Conservation (phyloP, 345 rosid genomes). For the Psidium friedrichsthalianum region DNA sequence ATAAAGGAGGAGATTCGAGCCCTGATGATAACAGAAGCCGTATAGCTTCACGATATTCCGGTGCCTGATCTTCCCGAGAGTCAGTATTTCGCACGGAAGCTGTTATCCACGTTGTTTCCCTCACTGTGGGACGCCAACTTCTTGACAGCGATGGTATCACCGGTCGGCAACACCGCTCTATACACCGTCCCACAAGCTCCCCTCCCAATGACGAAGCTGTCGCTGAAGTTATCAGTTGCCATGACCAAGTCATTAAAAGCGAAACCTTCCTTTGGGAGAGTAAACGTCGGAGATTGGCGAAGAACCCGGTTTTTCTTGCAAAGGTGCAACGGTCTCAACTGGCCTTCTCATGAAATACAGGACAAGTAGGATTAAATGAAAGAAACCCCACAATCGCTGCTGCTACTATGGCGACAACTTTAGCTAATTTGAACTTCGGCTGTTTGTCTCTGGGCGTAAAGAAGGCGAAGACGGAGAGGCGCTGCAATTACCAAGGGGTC, state of each 20-base stretch:
- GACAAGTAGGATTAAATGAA: slow-evolving; percentile 48
- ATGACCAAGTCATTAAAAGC: slow-evolving; percentile 63
- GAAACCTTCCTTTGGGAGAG: slow-evolving; percentile 72
- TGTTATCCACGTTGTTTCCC: slow-evolving; percentile 55
- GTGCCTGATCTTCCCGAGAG: slow-evolving; percentile 76
- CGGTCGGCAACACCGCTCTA: slow-evolving; percentile 54
- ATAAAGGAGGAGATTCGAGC: slow-evolving; percentile 75
- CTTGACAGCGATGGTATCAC: slow-evolving; percentile 67
- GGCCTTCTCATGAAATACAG: slow-evolving; percentile 54
- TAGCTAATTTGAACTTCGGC: slow-evolving; percentile 24
- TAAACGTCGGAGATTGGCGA: slow-evolving; percentile 44
- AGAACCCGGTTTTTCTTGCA: slow-evolving; percentile 6
- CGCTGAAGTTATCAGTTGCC: slow-evolving; percentile 67
- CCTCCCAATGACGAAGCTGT: slow-evolving; percentile 62
- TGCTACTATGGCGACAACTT: slow-evolving; percentile 50
- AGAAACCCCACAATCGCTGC: slow-evolving; percentile 60
- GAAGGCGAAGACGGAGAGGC: slow-evolving; percentile 19
- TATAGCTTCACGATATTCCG: slow-evolving; percentile 85
- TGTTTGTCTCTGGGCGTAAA: slow-evolving; percentile 6
- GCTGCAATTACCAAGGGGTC: slow-evolving; percentile 43
- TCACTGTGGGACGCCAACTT: slow-evolving; percentile 70
- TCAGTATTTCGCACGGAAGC: slow-evolving; percentile 71
- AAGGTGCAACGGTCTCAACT: slow-evolving; percentile 6
- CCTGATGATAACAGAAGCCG: slow-evolving; percentile 83
- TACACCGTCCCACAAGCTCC: slow-evolving; percentile 93